Evolutionary conservation across 169 alveolate genomes (phyloP).

Genomic region (Miamiensis avidus): DNA sequence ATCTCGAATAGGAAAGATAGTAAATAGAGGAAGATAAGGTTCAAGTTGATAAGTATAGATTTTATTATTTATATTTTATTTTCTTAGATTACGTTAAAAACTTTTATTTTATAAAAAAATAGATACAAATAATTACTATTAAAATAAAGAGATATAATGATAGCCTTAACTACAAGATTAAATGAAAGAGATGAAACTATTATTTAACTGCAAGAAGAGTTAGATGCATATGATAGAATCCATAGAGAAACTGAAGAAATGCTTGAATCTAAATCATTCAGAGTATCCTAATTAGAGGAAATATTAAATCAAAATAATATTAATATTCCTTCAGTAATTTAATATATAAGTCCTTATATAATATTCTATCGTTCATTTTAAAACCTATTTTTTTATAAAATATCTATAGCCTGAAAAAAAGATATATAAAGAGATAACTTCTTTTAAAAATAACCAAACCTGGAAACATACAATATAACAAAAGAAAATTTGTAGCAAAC

Average conservation of each 20-base stretch:
- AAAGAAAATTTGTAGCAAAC: constrained; percentile 23
- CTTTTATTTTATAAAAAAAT: not conserved
- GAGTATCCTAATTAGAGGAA: constrained; percentile 37
- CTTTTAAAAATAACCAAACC: not conserved
- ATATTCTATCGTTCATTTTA: too few species aligned
- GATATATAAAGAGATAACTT: not conserved
- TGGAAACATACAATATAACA: constrained; percentile 29
- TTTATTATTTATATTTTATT: too few species aligned
- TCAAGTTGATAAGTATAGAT: constrained; percentile 61
- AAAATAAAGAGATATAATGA: constrained; percentile 90
- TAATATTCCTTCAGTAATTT: constrained; percentile 16
- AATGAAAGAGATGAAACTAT: constrained; percentile 90
- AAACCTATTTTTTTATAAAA: too few species aligned
- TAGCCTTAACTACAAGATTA: constrained; percentile 84
- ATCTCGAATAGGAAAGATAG: constrained; percentile 83
- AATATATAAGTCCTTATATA: not conserved
- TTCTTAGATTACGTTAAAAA: not conserved
- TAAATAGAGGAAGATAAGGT: constrained; percentile 85
- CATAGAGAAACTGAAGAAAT: constrained; percentile 74
- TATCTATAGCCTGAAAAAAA: not conserved
- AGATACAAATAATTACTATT: constrained; percentile 79
- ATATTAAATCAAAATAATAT: constrained; percentile 10
- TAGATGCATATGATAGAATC: constrained; percentile 81
- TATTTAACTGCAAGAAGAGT: constrained; percentile 79
- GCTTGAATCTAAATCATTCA: constrained; percentile 28